A percentile compares a stretch with the other conserved stretches of the same genome.
phyloP scores from a whole-genome alignment of 441 rosid species.

The Populus hybrid region DNA sequence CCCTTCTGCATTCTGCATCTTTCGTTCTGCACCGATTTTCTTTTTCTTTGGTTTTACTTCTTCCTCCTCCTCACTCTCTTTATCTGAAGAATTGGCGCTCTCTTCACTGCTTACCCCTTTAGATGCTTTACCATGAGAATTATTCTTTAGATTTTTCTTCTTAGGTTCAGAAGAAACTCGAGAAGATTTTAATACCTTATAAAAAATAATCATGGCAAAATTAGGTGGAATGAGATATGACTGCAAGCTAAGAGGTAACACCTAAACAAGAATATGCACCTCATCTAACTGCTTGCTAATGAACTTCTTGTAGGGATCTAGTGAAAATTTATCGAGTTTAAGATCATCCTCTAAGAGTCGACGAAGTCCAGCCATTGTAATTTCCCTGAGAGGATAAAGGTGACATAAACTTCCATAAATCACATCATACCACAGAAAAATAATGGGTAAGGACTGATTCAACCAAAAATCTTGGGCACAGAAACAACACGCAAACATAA shows the following conservation, averaged over 20 bases:
- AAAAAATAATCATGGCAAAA: constrained; percentile 24
- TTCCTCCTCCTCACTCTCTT: constrained; percentile 40
- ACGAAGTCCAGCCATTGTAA: constrained; percentile 81
- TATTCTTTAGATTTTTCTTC: constrained; percentile 42
- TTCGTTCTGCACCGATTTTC: constrained; percentile 41
- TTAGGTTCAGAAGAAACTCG: constrained; percentile 49
- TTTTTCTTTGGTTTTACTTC: constrained; percentile 45
- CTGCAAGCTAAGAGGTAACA: constrained; percentile 13
- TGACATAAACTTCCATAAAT: constrained; percentile 11
- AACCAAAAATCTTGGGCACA: constrained; percentile 3
- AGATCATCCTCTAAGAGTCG: constrained; percentile 87
- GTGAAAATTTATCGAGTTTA: constrained; percentile 51
- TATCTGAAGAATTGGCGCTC: constrained; percentile 42
- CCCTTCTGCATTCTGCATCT: constrained; percentile 43
- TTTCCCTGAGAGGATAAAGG: constrained; percentile 40
- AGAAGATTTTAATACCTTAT: constrained; percentile 49
- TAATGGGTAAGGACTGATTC: neutral
- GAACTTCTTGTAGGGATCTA: constrained; percentile 69
- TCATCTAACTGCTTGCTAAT: constrained; percentile 60
- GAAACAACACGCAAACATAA: constrained; percentile 1
- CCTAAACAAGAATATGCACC: constrained; percentile 40
- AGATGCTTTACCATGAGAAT: constrained; percentile 36
- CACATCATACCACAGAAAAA: neutral
- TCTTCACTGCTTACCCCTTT: constrained; percentile 31
- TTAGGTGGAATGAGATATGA: constrained; percentile 12